These are phyloP conservation scores for Aspergillus alliaceus DNA, from an alignment of 2,329 filamentous ascomycete species.

Conservation along the genomic window DNA sequence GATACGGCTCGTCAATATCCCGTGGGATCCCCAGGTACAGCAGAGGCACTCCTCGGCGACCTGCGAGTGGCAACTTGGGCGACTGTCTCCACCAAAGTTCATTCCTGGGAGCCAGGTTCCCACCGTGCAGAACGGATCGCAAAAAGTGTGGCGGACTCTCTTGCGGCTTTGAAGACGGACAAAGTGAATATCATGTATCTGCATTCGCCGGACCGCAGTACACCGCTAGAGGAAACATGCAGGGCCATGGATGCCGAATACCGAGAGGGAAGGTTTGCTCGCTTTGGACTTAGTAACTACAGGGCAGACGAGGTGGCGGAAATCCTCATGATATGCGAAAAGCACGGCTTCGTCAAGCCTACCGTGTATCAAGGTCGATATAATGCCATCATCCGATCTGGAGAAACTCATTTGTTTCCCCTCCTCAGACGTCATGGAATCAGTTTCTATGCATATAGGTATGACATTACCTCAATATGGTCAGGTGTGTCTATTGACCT, in stretches of 20 bases:
- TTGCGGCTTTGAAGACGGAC: neutral
- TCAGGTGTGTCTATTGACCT: neutral
- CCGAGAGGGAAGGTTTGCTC: slow-evolving; percentile 31
- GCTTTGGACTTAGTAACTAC: slow-evolving; percentile 47
- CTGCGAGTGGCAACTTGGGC: neutral
- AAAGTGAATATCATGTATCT: slow-evolving; percentile 36
- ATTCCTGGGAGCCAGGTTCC: neutral
- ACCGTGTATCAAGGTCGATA: slow-evolving; percentile 50
- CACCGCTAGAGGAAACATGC: slow-evolving; percentile 34
- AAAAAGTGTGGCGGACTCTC: neutral
- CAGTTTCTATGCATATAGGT: slow-evolving; percentile 45
- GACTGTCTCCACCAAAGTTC: neutral
- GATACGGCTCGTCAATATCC: neutral
- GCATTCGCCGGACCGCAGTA: slow-evolving; percentile 32
- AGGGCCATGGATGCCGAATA: slow-evolving; percentile 33
- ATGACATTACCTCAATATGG: neutral
- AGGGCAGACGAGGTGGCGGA: slow-evolving; percentile 39
- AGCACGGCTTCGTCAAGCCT: slow-evolving; percentile 43
- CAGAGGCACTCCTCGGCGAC: neutral
- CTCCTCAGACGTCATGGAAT: slow-evolving; percentile 46
- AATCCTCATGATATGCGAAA: slow-evolving; percentile 35
- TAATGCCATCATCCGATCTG: slow-evolving; percentile 36
- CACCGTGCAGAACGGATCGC: neutral
- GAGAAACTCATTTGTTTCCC: slow-evolving; percentile 45
- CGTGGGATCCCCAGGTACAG: neutral